These are phyloP conservation scores for Tulasnella sp. DNA, from an alignment of 768 basidiomycete genomes.

Conservation along the genomic window DNA sequence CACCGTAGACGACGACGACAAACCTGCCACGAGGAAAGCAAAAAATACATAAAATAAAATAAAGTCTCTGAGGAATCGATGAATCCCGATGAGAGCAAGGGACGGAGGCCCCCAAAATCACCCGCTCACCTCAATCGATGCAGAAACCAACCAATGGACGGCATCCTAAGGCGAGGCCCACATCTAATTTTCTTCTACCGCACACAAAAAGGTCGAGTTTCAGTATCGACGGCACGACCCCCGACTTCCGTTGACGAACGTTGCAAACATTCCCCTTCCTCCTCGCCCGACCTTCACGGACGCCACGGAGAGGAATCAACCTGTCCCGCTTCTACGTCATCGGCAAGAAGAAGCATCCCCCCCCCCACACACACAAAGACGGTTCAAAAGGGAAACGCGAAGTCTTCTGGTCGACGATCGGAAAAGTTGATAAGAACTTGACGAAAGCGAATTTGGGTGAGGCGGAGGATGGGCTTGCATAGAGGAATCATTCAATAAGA, in stretches of 20 bases:
- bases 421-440: conserved; percentile 8
- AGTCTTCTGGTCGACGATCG: conserved; percentile 7
- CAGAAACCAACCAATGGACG: background rate
- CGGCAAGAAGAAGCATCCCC: conserved; percentile 9
- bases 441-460: background rate
- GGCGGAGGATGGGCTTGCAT: background rate
- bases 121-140: background rate
- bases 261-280: conserved; percentile 10
- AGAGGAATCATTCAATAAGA: background rate
- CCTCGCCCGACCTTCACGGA: background rate
- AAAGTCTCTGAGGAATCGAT: background rate
- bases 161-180: conserved; percentile 8
- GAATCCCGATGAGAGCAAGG: background rate
- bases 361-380: too few relatives aligned
- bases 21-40: conserved; percentile 1
- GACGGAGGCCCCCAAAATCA: too few relatives aligned
- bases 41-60: background rate
- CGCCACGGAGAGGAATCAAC: background rate
- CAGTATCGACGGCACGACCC: background rate
- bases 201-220: background rate
- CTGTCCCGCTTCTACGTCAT: conserved; percentile 1
- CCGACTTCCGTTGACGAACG: conserved; percentile 5
- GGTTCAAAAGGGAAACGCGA: conserved; percentile 3
- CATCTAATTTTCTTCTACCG: conserved; percentile 14
- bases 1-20: too few relatives aligned